Conservation (phyloP, 169 alveolate genomes). For the Plasmodium vinckei region DNA sequence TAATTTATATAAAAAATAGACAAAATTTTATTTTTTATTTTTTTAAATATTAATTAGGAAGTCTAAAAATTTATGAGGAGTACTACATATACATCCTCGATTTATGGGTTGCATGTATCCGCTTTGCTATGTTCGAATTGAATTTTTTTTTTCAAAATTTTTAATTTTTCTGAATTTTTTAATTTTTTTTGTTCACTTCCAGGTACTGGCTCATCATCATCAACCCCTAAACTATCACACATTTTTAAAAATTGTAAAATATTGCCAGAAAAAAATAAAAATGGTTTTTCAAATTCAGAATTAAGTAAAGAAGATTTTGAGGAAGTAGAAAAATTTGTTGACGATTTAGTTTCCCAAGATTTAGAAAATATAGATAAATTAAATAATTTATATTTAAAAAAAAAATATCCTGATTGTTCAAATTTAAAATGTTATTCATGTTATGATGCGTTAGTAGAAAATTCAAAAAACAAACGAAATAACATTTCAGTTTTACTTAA, state of each 20-base stretch:
- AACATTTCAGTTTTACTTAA: conserved; percentile 49
- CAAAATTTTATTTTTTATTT: not conserved
- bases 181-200: too few species aligned
- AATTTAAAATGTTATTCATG: conserved; percentile 55
- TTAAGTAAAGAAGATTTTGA: conserved; percentile 39
- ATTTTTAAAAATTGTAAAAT: conserved; percentile 50
- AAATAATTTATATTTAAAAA: conserved; percentile 50
- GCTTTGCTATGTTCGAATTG: too few species aligned
- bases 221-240: conserved; percentile 71
- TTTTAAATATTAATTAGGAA: too few species aligned
- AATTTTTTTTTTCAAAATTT: too few species aligned
- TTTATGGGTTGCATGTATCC: too few species aligned
- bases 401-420: conserved; percentile 21
- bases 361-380: conserved; percentile 51
- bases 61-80: too few species aligned
- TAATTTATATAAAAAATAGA: conserved; percentile 16
- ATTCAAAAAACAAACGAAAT: conserved; percentile 70
- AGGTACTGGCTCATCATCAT: conserved; percentile 74
- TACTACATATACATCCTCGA: too few species aligned
- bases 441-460: conserved; percentile 34
- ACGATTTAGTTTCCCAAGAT: conserved; percentile 28
- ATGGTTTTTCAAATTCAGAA: conserved; percentile 12
- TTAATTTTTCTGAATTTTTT: too few species aligned
- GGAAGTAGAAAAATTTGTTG: conserved; percentile 45
- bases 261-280: conserved; percentile 6